Percentiles rank a stretch among this genome's conserved stretches.
phyloP scores from a whole-genome alignment of 257 asterid species.

The Osmanthus fragrans region DNA sequence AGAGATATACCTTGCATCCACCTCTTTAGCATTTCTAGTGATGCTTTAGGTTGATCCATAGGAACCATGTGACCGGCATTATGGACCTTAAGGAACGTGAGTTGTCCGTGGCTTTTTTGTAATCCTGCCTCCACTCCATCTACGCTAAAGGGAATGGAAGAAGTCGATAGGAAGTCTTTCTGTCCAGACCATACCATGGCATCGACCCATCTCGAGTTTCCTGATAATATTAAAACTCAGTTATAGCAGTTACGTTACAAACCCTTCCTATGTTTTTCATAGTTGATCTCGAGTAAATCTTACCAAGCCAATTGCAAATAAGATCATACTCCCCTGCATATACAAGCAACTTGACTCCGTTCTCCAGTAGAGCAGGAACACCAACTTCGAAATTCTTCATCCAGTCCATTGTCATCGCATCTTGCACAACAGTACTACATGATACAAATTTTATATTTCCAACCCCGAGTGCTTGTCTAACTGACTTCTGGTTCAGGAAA shows the following conservation, averaged over 20 bases:
- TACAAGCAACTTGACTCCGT: constrained; percentile 52
- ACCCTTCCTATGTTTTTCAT: neutral
- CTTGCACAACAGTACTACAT: constrained; percentile 45
- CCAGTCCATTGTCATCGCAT: constrained; percentile 51
- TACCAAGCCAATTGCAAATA: constrained; percentile 81
- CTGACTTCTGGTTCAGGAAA: constrained; percentile 40
- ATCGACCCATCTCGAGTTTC: constrained; percentile 77
- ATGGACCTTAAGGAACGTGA: constrained; percentile 61
- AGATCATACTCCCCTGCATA: constrained; percentile 82
- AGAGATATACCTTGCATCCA: constrained; percentile 51
- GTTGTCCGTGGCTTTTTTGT: constrained; percentile 53
- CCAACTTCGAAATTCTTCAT: constrained; percentile 51
- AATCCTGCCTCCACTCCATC: constrained; percentile 51
- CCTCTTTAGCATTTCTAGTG: constrained; percentile 62
- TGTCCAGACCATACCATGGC: constrained; percentile 68
- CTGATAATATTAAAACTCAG: constrained; percentile 29
- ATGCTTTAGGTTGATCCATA: constrained; percentile 77
- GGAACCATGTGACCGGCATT: constrained; percentile 86
- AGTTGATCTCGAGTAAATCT: neutral
- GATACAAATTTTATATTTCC: constrained; percentile 43
- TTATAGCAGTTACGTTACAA: neutral
- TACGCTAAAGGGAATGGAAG: constrained; percentile 41
- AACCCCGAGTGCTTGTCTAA: constrained; percentile 52
- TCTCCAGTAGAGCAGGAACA: constrained; percentile 57
- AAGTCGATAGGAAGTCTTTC: constrained; percentile 39